Evolutionary conservation across 176 grass and related monocot genomes (phyloP).

Genomic region (Olyra latifolia): DNA sequence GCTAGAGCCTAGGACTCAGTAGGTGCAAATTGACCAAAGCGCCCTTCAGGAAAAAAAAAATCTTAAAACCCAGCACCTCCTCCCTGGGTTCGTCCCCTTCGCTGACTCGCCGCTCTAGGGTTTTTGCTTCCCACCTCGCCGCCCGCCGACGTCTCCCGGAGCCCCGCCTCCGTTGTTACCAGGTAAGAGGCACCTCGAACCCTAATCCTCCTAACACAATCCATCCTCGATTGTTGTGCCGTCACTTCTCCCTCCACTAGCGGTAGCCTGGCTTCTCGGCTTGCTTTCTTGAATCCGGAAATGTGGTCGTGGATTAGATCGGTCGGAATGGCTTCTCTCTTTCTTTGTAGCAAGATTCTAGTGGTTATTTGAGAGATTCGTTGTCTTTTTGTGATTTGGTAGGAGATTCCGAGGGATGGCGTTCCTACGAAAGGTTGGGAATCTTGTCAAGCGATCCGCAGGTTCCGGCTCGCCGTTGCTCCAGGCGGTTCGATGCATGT

Average conservation of each 20-base stretch:
- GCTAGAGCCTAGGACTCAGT: no score
- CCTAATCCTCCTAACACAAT: background rate
- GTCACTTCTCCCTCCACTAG: background rate
- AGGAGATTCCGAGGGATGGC: constrained; percentile 35
- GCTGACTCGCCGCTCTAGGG: background rate
- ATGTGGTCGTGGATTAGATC: background rate
- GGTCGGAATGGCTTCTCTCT: background rate
- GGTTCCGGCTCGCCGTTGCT: constrained; percentile 42
- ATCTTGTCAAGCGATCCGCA: constrained; percentile 49
- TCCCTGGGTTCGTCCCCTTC: no score
- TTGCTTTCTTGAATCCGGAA: background rate
- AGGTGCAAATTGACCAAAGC: background rate
- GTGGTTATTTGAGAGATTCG: background rate
- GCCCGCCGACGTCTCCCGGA: background rate
- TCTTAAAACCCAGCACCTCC: background rate
- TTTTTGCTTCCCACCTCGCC: background rate
- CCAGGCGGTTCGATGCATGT: constrained; percentile 69
- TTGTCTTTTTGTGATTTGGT: background rate
- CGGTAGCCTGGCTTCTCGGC: background rate
- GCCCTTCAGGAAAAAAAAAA: background rate
- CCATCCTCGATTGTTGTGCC: background rate
- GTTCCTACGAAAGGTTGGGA: constrained; percentile 60
- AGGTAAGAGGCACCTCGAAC: background rate
- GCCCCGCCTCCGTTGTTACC: background rate
- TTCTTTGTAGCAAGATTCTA: background rate